Base-by-base conservation (phyloP, 2,329 filamentous ascomycete species). In the Chaetoscypha palmicola region DNA sequence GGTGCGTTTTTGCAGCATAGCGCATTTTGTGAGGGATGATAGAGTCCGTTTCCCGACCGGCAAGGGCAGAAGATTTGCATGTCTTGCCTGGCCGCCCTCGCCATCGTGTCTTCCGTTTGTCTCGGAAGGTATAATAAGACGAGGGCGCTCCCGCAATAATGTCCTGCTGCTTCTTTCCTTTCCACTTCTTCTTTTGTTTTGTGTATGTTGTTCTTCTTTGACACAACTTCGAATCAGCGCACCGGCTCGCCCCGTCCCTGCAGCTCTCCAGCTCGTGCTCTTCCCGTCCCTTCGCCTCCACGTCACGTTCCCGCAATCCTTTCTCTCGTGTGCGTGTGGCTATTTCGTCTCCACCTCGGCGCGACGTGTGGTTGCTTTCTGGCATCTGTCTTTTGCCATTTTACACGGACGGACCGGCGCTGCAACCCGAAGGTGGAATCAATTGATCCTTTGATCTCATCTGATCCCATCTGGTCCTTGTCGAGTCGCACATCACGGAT, bases 401-500 rank as follows among this genome's bases (percentile, higher is more conserved):
- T n/a, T n/a, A n/a, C n/a, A 28, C 24, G 24, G 24, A 28, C 24
- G 7, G 24, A 28, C 7, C 24, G 24, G 24, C 24, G 24, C 24
- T 12, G 12, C 7, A 28, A 28, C 12, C 12, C 24, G 12, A 12
- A 28, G 7, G 24, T 7, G 24, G 24, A 28, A 28, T 12, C 12
- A 12, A 7, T 12, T 21, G 12, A 22, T 34, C 30, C 22, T 22
- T 9, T n/a, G n/a, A n/a, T n/a, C n/a, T n/a, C n/a, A n/a, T n/a
- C n/a, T n/a, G n/a, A n/a, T n/a, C n/a, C 24, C 12, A 12, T 28
- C 24, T 21, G 12, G 19, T 34, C 30, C 22, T 22, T 9, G 38
- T 47, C 53, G 49, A 58, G 52, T 55, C 35, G 50, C 24, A 50
- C 49, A 33, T 22, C 49, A 38, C 26, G 35, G 43, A 48, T 52